These are phyloP conservation scores for Liquidambar formosana DNA, from an alignment of 164 flowering plant species.

Conservation along the genomic window DNA sequence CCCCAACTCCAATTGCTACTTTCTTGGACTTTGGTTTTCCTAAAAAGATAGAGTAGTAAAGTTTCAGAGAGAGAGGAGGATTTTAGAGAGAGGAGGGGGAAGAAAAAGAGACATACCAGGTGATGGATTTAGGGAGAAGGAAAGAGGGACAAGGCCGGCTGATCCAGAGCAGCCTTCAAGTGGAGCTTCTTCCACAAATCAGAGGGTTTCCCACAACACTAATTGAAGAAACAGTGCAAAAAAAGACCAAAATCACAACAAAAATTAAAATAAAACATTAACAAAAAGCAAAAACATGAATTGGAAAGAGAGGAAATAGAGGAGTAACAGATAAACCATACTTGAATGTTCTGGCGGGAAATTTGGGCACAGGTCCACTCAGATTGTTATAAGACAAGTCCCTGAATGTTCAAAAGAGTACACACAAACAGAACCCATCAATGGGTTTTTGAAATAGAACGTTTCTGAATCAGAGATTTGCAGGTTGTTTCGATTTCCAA, in stretches of 20 bases:
- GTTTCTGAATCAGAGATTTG: background rate
- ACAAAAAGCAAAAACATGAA: background rate
- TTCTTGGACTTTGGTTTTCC: conserved; percentile 52
- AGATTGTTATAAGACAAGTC: conserved; percentile 93
- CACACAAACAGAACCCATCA: conserved; percentile 13
- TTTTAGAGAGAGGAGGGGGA: conserved; percentile 8
- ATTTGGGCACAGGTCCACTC: conserved; percentile 79
- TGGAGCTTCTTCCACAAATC: conserved; percentile 58
- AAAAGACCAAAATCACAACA: background rate
- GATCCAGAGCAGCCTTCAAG: conserved; percentile 65
- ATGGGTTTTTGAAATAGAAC: conserved; percentile 9
- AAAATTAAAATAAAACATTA: background rate
- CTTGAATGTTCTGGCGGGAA: conserved; percentile 87
- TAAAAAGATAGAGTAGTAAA: conserved; percentile 12
- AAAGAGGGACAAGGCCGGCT: conserved; percentile 37
- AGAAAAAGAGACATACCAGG: conserved; percentile 32
- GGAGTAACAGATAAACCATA: conserved; percentile 24
- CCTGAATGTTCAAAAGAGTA: conserved; percentile 39
- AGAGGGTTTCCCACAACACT: conserved; percentile 78
- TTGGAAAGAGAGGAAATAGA: background rate
- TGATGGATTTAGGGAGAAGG: conserved; percentile 48
- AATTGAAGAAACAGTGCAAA: background rate
- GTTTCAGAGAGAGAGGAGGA: background rate
- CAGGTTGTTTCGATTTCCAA: conserved; percentile 18
- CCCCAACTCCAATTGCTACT: conserved; percentile 71